Base-by-base conservation (phyloP, 1,284 basidiomycete species). In the Puccinia triticina region DNA sequence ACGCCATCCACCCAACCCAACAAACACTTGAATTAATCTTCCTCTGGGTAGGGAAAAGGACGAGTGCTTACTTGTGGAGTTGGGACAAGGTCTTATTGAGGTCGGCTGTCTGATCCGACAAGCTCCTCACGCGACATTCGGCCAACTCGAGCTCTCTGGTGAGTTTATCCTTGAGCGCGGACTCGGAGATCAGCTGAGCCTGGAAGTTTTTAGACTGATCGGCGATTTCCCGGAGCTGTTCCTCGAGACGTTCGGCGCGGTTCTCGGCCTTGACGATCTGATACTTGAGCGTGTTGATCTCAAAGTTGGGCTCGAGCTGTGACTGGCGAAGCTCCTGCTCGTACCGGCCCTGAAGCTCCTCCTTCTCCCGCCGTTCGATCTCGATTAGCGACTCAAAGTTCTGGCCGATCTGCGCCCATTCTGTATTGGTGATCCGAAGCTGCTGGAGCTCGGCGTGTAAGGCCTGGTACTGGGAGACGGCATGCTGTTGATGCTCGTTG, bases 361-460 rank as follows among this genome's bases (percentile, higher is more conserved):
- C 77, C 46, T 67, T 78, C 61, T 78, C 64, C 34, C 77, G 43
- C 34, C 64, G 37, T 69, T 78, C 77, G 32, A 78, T 78, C 48
- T 78, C 77, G 14, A 67, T 53, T 34, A 78, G 48, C 2, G 61
- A 66, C 26, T 78, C 77, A 55, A 78, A 78, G 32, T 78, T 67
- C 14, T 53, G 32, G 1, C 59, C 64, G 64, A 78, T 48, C 64
- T 43, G 57, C 16, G 61, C 48, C 77, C 77, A 67, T 78, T 78
- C 77, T 14, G 46, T 18, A 69, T 78, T 67, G 21, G 40, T 67
- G 16, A 43, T 32, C 26, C 61, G 43, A 0, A 78, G 46, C 29
- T 34, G 18, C 34, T 78, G 48, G 23, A 67, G 32, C 34, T 78
- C 64, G 32, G 1, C 12, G 14, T 29, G 21, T 32, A 78, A 55